phyloP scores from a whole-genome alignment of 73 alveolate species.

The Effrenium voratum region DNA sequence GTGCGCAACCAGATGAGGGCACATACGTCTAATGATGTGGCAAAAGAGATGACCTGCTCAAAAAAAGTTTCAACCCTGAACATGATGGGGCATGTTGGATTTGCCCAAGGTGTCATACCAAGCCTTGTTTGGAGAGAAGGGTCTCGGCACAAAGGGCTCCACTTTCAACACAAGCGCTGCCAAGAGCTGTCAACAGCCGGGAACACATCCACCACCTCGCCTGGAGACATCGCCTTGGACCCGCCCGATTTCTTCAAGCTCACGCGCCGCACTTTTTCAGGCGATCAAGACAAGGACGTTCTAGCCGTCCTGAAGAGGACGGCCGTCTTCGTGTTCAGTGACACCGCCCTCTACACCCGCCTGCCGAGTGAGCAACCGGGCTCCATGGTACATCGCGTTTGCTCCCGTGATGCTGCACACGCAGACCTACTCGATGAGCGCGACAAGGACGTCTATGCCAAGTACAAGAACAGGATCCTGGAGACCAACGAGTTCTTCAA shows the following conservation, averaged over 20 bases:
- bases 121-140: no score
- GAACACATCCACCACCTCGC: no score
- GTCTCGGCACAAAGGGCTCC: no score
- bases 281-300: not conserved
- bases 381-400: not conserved
- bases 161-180: no score
- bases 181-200: no score
- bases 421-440: not conserved
- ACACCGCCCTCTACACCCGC: not conserved
- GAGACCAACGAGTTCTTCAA: no score
- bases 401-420: not conserved
- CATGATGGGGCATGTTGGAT: not conserved
- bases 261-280: not conserved
- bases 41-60: constrained; percentile 51
- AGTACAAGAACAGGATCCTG: no score
- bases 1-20: not conserved
- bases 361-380: not conserved
- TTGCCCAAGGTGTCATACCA: no score
- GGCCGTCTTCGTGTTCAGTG: not conserved
- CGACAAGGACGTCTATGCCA: no score
- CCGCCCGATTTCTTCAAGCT: not conserved
- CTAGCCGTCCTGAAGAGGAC: not conserved
- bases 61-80: no score
- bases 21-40: not conserved
- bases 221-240: no score